Evolutionary conservation across 1,284 basidiomycete genomes (phyloP).

Genomic region (Ustanciosporium gigantosporum): DNA sequence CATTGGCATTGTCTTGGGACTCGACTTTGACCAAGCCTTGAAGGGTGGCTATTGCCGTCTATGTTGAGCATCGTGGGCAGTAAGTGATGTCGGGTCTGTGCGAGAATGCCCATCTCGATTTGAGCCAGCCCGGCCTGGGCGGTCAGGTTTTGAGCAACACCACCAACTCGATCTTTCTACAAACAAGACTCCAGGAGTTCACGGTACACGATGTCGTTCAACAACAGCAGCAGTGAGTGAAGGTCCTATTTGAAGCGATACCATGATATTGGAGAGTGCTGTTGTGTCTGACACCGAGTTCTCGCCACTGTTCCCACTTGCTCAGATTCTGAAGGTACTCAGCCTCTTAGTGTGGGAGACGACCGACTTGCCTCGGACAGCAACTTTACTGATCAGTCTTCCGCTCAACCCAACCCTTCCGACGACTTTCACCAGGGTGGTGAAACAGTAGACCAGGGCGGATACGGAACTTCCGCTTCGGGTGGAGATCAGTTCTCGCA

Average conservation of each 20-base stretch:
- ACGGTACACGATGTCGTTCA: not conserved
- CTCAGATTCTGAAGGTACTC: conserved; percentile 16
- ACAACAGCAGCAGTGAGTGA: not conserved
- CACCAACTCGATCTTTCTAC: too few relatives aligned
- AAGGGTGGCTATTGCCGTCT: too few relatives aligned
- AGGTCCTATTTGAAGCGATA: too few relatives aligned
- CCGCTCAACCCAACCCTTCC: conserved; percentile 16
- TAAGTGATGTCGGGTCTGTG: too few relatives aligned
- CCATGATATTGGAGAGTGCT: not conserved
- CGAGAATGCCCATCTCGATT: too few relatives aligned
- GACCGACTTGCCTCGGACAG: conserved; percentile 30
- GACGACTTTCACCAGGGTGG: conserved; percentile 11
- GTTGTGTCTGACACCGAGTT: not conserved
- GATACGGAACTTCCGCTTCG: conserved; percentile 27
- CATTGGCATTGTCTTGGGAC: too few relatives aligned
- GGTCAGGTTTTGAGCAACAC: too few relatives aligned
- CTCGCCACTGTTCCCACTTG: too few relatives aligned
- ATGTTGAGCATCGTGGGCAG: too few relatives aligned
- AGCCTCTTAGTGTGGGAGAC: conserved; percentile 27
- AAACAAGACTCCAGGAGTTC: too few relatives aligned
- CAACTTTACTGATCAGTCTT: conserved; percentile 32
- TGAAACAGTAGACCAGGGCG: conserved; percentile 31
- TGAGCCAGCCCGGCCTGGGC: too few relatives aligned
- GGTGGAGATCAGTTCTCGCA: conserved; percentile 29
- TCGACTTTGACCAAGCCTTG: too few relatives aligned